Evolutionary conservation across 169 alveolate genomes (phyloP), one percentile per base, ranked within the genome.

Genomic region (Cyclospora cayetanensis): DNA sequence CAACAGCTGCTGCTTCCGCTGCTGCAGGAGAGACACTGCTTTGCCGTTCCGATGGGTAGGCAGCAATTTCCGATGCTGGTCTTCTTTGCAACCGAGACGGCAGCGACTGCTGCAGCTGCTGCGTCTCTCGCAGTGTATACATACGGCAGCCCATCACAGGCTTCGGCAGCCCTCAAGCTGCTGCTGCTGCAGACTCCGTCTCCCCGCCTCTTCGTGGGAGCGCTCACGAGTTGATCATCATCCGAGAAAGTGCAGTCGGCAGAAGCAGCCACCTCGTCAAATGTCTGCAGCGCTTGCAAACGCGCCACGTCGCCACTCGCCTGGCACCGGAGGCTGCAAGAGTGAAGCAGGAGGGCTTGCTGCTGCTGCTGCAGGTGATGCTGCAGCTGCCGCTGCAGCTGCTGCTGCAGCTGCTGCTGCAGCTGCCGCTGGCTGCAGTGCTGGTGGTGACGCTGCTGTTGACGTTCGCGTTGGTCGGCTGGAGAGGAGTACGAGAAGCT

Each of bases 311-410:
- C 43, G 4, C 11, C 9, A 27, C 80, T 29, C 35, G 80, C 80
- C 50, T 66, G 80, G 80, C 80, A 66, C 52, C 50, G 80, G 80
- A 34, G 80, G 27, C 43, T 46, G 52, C 80, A 3, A 0, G 5
- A 66, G 31, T 66, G 80, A 41, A 66, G 80, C 80, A 25, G 80
- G 31, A 39, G 39, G 5, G n/a, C 43, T 41, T n/a, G 77, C 77
- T n/a, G 77, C 77, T 65, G 77, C 77, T 65, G 77, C 80, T 66
- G 80, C 80, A 31, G 25, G 1, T 31, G 80, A 5, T 66, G 80
- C 50, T 7, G 25, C 11, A 66, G 80, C 80, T 31, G 46, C 46
- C 18, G 39, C 50, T 27, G 80, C 50, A 4, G 80, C 50, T 66
- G 80, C 80, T 31, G 80, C 80, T 31, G 80, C 27, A 11, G 50